Base-by-base conservation (phyloP, 2,329 filamentous ascomycete genomes). In the Aspergillus brunneoviolaceus region DNA sequence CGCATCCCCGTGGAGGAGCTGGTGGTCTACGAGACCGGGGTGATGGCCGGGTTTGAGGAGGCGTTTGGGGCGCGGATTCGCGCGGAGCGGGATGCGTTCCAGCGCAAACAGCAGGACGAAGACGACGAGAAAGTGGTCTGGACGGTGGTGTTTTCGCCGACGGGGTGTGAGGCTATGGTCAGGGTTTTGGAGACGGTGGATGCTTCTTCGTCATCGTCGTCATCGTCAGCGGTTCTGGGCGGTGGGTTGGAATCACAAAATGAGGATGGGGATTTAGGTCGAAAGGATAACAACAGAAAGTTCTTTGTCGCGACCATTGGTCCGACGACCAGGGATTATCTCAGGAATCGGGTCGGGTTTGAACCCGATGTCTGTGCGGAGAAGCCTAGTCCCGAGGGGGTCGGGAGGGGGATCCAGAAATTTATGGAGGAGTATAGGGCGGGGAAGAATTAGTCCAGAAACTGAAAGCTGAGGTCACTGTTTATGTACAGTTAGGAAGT, bases 301-400 rank as follows among this genome's bases (percentile, higher is more conserved):
- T 23, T 87, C 1, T 87, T 85, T 63, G 81, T 98, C 62, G 91
- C 89, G 14, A 96, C 93, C 0, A 99, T 99, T 75, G 95, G 95
- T 0, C 94, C 95, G 12, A 99, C 95, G 19, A 99, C 95, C 11
- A 84, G 88, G 63, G 87, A 92, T 66, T 87, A 91, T 76, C 77
- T 99, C 56, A 64, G 67, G 7, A 65, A 63, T 42, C 71, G 72
- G 23, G 79, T 76, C 68, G 77, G 74, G 21, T 76, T 82, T 62
- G 73, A 77, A 59, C 73, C 79, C 4, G 78, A 83, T 70, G 78
- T 81, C n/a, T 96, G 89, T 74, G 91, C 95, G 1, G 85, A 85
- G 69, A 88, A 83, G 69, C 95, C 95, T 1, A 96, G 86, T 72
- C 91, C 93, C 0, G 87, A 94, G 69, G 93, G 93, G 0, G 79